Conservation (phyloP, 768 basidiomycete genomes). For the Russula compacta region DNA sequence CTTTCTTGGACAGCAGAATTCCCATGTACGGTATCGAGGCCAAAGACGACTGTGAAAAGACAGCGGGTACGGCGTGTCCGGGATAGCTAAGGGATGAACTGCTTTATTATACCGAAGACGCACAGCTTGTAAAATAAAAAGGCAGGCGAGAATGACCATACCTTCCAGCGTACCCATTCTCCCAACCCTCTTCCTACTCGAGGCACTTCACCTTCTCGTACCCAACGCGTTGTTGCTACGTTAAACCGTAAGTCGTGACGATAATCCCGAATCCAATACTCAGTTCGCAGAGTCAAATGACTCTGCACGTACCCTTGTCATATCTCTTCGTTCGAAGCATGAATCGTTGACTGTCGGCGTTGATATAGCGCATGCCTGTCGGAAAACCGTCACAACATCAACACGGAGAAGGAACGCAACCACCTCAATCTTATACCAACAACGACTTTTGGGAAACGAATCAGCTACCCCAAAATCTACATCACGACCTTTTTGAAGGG, state of each 20-base stretch:
- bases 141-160: background rate
- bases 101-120: background rate
- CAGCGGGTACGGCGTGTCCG: background rate
- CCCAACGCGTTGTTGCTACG: background rate
- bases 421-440: background rate
- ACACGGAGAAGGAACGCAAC: background rate
- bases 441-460: background rate
- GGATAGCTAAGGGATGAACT: background rate
- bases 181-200: background rate
- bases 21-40: background rate
- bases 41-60: background rate
- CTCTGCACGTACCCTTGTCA: background rate
- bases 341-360: background rate
- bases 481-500: background rate
- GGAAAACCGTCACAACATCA: background rate
- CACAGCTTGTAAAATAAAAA: constrained; percentile 4
- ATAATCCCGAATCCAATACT: background rate
- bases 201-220: background rate
- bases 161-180: background rate
- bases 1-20: background rate
- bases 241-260: background rate
- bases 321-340: background rate
- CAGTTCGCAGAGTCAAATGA: background rate
- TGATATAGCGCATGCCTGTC: background rate
- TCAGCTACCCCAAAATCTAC: background rate